Base-by-base conservation (phyloP, 768 basidiomycete genomes). In the Tephrocybe sp. region DNA sequence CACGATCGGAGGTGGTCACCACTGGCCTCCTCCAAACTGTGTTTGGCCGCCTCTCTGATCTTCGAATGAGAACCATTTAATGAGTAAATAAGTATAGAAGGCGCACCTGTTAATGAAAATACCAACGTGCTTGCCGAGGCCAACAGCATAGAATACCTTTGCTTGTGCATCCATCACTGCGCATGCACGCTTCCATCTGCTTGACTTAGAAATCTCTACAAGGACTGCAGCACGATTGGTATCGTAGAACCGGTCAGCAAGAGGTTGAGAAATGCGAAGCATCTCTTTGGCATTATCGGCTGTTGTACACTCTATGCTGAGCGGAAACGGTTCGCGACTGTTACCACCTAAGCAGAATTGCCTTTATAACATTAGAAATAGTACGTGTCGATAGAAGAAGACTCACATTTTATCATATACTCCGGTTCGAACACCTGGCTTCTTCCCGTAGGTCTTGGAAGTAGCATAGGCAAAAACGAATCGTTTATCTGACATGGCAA, bases 21-120 rank as follows among this genome's bases (percentile, higher is more conserved):
- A n/a, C n/a, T n/a, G n/a, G n/a, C n/a, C n/a, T n/a, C n/a, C n/a
- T n/a, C n/a, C n/a, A n/a, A n/a, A n/a, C n/a, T n/a, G n/a, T n/a
- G n/a, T n/a, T n/a, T n/a, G n/a, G n/a, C n/a, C n/a, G n/a, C n/a
- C n/a, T n/a, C n/a, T n/a, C n/a, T n/a, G n/a, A n/a, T 37, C 36
- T 18, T 37, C 11, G 16, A 5, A 12, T 3, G n/a, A 4, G n/a
- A 21, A 37, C 5, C 36, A 37, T 21, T 37, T 12, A 37, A 6
- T 16, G 36, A 12, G 11, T 12, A 5, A 40, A 40, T 25, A 40
- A 16, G 26, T 2, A 15, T 24, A 12, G 13, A 24, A 6, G 39
- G 5, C 39, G 21, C 26, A 32, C 42, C n/a, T 8, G 28, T 30
- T 21, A n/a, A 48, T 48, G 19, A 39, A 48, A 31, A 48, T 48